phyloP scores from a whole-genome alignment of 2,329 filamentous ascomycete species.

The Lasiodiplodia theobromae region DNA sequence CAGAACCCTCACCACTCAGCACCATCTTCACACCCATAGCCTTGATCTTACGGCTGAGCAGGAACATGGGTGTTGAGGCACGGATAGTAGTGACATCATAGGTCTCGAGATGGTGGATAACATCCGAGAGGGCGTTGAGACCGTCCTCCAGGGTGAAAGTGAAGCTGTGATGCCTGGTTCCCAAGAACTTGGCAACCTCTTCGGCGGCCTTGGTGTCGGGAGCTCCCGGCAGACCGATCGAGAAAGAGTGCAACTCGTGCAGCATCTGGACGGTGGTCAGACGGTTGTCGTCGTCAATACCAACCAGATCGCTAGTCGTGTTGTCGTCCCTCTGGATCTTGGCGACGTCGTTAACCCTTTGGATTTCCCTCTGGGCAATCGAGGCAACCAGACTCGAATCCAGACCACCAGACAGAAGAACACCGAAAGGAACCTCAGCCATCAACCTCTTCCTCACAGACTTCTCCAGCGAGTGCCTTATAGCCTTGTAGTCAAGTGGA shows the following conservation, averaged over 20 bases:
- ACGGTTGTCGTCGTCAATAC: constrained; percentile 91
- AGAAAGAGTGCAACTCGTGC: constrained; percentile 97
- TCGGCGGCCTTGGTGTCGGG: constrained; percentile 91
- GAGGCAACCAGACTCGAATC: constrained; percentile 95
- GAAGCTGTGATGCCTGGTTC: constrained; percentile 97
- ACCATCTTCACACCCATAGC: constrained; percentile 99
- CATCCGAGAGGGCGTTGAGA: constrained; percentile 93
- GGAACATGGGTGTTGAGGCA: constrained; percentile 97
- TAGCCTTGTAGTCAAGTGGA: constrained; percentile 81
- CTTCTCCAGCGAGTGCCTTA: constrained; percentile 84
- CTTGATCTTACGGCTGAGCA: constrained; percentile 98
- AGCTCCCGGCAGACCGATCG: constrained; percentile 90
- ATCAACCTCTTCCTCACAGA: constrained; percentile 96
- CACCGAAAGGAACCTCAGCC: constrained; percentile 98
- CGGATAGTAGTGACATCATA: constrained; percentile 99
- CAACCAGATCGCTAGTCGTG: constrained; percentile 71
- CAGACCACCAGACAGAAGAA: constrained; percentile 90
- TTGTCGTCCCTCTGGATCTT: constrained; percentile 44
- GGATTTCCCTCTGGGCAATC: constrained; percentile 92
- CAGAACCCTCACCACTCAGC: constrained; percentile 91
- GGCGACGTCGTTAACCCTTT: constrained; percentile 74
- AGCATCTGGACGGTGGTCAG: constrained; percentile 89
- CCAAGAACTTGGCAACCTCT: constrained; percentile 94
- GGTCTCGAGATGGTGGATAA: constrained; percentile 97
- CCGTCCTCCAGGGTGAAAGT: constrained; percentile 98